Base-by-base conservation (phyloP, 192 early-diverging fungal species). In the Entomortierella parvispora region DNA sequence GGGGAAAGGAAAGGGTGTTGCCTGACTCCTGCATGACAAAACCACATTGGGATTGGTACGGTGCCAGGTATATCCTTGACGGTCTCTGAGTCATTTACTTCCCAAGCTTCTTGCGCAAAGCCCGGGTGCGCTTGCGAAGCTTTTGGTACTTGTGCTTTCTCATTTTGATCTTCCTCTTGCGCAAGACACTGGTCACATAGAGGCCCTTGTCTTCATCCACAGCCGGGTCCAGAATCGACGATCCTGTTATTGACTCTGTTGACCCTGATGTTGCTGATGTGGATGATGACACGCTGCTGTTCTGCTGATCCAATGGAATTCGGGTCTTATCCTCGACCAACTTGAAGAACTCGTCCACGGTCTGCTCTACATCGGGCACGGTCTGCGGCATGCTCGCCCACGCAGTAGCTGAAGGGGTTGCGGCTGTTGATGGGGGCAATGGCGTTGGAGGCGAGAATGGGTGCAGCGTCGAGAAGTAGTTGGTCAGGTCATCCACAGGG, bases 81-180 rank as follows among this genome's bases (percentile, higher is more conserved):
- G 12, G 12, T 40, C 7, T 12, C n/a, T n/a, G n/a, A 40, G 5
- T 40, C 37, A 17, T 74, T 49, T 87, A 92, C 76, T 93, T 93
- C 58, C 91, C 87, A 46, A 91, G 83, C 26, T 88, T 87, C 82
- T 90, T 90, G 57, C 90, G 86, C 75, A 92, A 65, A 9, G 93
- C 91, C 48, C 88, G 85, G 26, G 84, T 88, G 75, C 89, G 83
- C 84, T 92, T 93, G 68, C 92, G 84, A 49, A 90, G 72, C 70
- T 98, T 98, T 71, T 92, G 93, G 74, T 92, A 91, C 82, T 98
- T 96, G 86, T 96, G 95, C 81, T 96, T 98, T 61, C 96, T 94
- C 95, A 96, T 95, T 87, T 95, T 95, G 76, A 90, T 90, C 63
- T 87, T 88, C 44, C 94, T 87, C 65, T 92, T 92, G 80, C 94